A percentile compares a stretch with the other conserved stretches of the same genome.
These are phyloP conservation scores for Plasmodium reichenowi DNA, from an alignment of 169 alveolate species.

Conservation along the genomic window DNA sequence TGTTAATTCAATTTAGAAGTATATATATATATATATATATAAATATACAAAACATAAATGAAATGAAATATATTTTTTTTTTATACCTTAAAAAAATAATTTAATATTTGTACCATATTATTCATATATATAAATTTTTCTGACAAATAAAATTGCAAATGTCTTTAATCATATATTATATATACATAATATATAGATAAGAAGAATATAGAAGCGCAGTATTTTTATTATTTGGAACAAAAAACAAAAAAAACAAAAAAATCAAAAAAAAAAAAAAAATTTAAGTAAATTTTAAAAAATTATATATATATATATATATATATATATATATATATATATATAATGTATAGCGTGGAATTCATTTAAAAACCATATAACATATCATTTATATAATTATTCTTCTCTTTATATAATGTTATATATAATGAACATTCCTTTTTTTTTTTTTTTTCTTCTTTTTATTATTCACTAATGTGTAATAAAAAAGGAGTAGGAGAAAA, in stretches of 20 bases:
- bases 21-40: too few relatives aligned
- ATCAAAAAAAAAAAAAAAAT: not conserved
- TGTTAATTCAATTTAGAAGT: too few relatives aligned
- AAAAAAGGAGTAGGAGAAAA: slow-evolving; percentile 3
- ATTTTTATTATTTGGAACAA: not conserved
- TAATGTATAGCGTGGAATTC: slow-evolving; percentile 4
- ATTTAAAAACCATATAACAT: not conserved
- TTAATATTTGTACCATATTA: too few relatives aligned
- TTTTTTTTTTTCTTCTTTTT: not conserved
- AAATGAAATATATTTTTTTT: too few relatives aligned
- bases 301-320: not conserved
- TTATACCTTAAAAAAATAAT: too few relatives aligned
- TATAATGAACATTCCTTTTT: not conserved
- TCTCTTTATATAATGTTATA: not conserved
- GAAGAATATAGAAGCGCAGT: too few relatives aligned
- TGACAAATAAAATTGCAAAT: too few relatives aligned
- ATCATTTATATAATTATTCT: not conserved
- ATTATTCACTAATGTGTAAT: not conserved
- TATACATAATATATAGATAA: too few relatives aligned
- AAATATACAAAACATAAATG: too few relatives aligned
- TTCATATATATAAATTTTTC: too few relatives aligned
- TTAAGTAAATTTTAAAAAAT: not conserved
- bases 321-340: too few relatives aligned
- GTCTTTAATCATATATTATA: too few relatives aligned
- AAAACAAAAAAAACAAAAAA: slow-evolving; percentile 1